Conservation (phyloP, 208 protist species). For the Leishmania arabica region DNA sequence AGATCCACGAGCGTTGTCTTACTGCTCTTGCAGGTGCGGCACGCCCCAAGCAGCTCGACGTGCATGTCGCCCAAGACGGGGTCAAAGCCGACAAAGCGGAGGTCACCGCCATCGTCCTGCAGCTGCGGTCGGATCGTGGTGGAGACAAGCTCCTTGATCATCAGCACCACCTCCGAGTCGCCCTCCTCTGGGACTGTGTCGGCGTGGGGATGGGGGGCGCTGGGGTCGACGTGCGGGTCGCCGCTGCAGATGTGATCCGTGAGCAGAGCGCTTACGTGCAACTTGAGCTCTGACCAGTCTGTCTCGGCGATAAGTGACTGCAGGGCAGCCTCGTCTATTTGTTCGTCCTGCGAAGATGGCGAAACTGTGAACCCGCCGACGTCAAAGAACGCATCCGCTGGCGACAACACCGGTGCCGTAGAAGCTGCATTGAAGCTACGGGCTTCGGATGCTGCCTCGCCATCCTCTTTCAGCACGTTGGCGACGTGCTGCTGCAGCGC, state of each 20-base stretch:
- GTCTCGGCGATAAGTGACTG: slow-evolving; percentile 58
- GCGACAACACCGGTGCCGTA: not conserved
- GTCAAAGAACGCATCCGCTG: slow-evolving; percentile 28
- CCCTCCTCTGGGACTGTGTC: slow-evolving; percentile 84
- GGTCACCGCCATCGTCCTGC: slow-evolving; percentile 92
- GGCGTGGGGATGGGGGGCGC: slow-evolving; percentile 77
- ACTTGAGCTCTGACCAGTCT: slow-evolving; percentile 84
- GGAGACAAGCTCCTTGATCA: slow-evolving; percentile 91
- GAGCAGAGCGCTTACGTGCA: slow-evolving; percentile 80
- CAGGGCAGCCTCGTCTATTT: slow-evolving; percentile 58
- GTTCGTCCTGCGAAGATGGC: slow-evolving; percentile 36
- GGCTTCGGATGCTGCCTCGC: not conserved
- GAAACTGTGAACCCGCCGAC: slow-evolving; percentile 43
- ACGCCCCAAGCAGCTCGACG: slow-evolving; percentile 92
- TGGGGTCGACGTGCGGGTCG: slow-evolving; percentile 65
- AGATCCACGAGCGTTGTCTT: slow-evolving; percentile 85
- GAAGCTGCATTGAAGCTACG: not conserved
- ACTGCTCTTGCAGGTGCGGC: slow-evolving; percentile 85
- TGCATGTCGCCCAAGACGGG: slow-evolving; percentile 56
- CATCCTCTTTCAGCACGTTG: slow-evolving; percentile 22
- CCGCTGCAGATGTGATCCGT: slow-evolving; percentile 88
- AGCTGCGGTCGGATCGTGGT: slow-evolving; percentile 87
- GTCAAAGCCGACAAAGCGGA: slow-evolving; percentile 83
- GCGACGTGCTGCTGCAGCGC: slow-evolving; percentile 55
- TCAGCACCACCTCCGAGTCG: slow-evolving; percentile 87